Conservation (phyloP, 2,329 filamentous ascomycete genomes). For the Fusarium equiseti region DNA sequence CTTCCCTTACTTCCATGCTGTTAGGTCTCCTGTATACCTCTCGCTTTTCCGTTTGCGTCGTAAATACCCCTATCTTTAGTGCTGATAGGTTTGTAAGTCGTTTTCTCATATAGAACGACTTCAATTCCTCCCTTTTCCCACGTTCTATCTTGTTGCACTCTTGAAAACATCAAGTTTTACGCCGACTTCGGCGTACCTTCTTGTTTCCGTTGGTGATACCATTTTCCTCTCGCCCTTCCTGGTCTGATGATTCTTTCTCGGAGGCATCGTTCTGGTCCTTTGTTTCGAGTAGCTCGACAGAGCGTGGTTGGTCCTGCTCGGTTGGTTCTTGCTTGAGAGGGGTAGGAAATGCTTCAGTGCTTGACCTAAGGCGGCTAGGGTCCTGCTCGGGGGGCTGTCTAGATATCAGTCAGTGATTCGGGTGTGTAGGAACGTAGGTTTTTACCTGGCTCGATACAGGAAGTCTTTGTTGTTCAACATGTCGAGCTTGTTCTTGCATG, state of each 20-base stretch:
- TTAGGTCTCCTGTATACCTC: not conserved
- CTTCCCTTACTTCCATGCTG: not conserved
- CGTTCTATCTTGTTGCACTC: not conserved
- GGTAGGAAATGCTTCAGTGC: constrained; percentile 1
- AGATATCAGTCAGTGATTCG: not conserved
- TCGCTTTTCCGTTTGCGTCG: not conserved
- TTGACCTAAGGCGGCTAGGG: constrained; percentile 7
- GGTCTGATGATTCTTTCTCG: not conserved
- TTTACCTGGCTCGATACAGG: not conserved
- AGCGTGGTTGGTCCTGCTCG: constrained; percentile 1
- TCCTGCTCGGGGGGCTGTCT: constrained; percentile 1
- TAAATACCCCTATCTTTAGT: not conserved
- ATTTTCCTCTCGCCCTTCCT: constrained; percentile 6
- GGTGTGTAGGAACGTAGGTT: too few relatives aligned
- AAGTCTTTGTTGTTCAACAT: not conserved
- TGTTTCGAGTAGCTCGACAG: constrained; percentile 12
- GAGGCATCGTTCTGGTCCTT: not conserved
- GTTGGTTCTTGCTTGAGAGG: constrained; percentile 1
- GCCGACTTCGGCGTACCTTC: not conserved
- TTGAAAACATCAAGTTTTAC: not conserved
- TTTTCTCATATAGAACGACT: not conserved
- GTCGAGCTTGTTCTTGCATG: not conserved
- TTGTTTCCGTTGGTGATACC: constrained; percentile 3
- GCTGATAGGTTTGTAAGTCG: not conserved
- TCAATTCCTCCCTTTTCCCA: not conserved